Evolutionary conservation across 2,329 filamentous ascomycete species (phyloP).

Genomic region (Fusarium pseudocircinatum): DNA sequence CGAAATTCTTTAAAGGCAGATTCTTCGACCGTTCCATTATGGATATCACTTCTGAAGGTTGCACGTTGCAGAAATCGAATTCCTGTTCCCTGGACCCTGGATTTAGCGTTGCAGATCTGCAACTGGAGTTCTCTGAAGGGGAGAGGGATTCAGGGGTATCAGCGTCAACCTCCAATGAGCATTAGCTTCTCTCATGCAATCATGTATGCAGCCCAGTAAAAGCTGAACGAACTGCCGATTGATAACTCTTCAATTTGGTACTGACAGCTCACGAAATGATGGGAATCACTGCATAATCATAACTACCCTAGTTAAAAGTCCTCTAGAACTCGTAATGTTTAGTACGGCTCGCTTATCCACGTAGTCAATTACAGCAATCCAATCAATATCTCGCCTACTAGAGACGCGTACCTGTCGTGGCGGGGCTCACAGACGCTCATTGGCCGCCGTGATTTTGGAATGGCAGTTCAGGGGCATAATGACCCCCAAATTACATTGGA

Average conservation of each 20-base stretch:
- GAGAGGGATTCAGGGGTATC: slow-evolving; percentile 28
- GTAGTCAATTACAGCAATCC: slow-evolving; percentile 7
- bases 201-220: neutral
- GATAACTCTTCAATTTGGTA: neutral
- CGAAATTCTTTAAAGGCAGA: neutral
- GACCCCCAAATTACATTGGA: slow-evolving; percentile 26
- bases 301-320: neutral
- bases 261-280: neutral
- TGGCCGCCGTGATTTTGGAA: slow-evolving; percentile 2
- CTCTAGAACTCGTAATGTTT: neutral
- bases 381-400: slow-evolving; percentile 25
- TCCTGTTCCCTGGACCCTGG: slow-evolving; percentile 19
- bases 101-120: slow-evolving; percentile 36
- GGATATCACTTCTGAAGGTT: neutral
- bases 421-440: slow-evolving; percentile 1
- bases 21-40: neutral
- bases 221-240: neutral
- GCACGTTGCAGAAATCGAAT: neutral
- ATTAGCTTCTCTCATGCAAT: slow-evolving; percentile 8
- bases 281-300: neutral
- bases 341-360: slow-evolving; percentile 11
- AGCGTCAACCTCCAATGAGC: slow-evolving; percentile 9
- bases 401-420: slow-evolving; percentile 20
- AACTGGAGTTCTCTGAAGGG: slow-evolving; percentile 2
- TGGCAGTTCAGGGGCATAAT: slow-evolving; percentile 27